Conservation (phyloP, 2,329 filamentous ascomycete genomes). For the Alternaria sp. region DNA sequence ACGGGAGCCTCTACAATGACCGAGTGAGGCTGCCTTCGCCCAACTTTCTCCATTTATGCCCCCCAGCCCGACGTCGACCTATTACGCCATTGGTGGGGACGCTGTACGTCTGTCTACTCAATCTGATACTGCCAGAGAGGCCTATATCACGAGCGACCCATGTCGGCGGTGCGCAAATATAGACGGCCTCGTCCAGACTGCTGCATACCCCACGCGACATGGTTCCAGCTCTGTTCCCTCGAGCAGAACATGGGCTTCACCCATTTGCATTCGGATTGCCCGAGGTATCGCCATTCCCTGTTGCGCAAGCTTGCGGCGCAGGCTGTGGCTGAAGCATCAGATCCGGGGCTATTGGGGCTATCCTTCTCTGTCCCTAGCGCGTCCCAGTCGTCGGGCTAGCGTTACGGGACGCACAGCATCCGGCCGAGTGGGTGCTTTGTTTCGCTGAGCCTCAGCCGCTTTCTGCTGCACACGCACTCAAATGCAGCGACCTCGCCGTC, state of each 20-base stretch:
- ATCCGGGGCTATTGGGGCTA: conserved; percentile 20
- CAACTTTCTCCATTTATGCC: conserved; percentile 16
- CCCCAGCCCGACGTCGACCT: conserved; percentile 5
- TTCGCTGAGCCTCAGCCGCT: conserved; percentile 26
- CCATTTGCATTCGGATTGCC: conserved; percentile 13
- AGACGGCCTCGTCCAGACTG: conserved; percentile 5
- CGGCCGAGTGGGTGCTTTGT: conserved; percentile 24
- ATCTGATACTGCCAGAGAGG: conserved; percentile 25
- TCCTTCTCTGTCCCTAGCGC: neutral
- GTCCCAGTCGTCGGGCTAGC: conserved; percentile 21
- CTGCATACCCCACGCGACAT: conserved; percentile 8
- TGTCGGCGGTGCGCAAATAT: conserved; percentile 3
- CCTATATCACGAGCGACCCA: conserved; percentile 2
- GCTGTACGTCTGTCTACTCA: conserved; percentile 17
- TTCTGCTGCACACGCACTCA: conserved; percentile 22
- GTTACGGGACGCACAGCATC: conserved; percentile 29
- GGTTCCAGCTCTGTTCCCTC: neutral
- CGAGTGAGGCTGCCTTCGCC: conserved; percentile 15
- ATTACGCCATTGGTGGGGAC: conserved; percentile 20
- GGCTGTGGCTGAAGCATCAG: conserved; percentile 26
- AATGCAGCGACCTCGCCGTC: conserved; percentile 37
- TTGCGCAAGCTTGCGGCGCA: conserved; percentile 19
- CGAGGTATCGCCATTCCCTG: conserved; percentile 22
- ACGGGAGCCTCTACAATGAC: neutral
- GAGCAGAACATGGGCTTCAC: neutral